Evolutionary conservation across 768 basidiomycete species (phyloP).

Genomic region (Pleurotus tuoliensis): DNA sequence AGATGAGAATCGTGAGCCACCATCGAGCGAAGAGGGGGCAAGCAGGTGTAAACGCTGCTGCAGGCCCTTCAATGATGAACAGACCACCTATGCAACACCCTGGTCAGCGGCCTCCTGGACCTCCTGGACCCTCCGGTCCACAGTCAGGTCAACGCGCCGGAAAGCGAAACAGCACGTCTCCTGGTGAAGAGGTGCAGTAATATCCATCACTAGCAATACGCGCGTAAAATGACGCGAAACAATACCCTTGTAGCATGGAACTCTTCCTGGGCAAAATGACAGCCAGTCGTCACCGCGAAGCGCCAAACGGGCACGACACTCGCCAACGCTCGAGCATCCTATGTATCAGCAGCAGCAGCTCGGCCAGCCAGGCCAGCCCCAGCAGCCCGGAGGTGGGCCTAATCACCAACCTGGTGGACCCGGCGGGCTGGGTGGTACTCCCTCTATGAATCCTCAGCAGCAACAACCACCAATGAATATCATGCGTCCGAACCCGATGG

Average conservation of each 20-base stretch:
- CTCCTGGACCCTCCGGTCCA: conserved; percentile 21
- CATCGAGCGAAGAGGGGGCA: neutral
- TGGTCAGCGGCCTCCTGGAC: conserved; percentile 4
- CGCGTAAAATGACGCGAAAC: neutral
- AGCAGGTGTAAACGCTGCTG: neutral
- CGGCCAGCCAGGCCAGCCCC: conserved; percentile 18
- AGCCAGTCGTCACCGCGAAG: conserved; percentile 56
- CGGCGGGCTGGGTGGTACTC: conserved; percentile 10
- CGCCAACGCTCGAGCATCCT: conserved; percentile 36
- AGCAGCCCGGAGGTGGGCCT: conserved; percentile 14
- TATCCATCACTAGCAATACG: too few relatives aligned
- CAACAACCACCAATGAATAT: conserved; percentile 5
- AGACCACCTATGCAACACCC: conserved; percentile 23
- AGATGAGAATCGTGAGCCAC: neutral
- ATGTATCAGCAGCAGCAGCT: conserved; percentile 16
- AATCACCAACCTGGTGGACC: conserved; percentile 26
- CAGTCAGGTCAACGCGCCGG: conserved; percentile 27
- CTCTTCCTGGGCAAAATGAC: conserved; percentile 28
- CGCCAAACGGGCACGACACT: conserved; percentile 48
- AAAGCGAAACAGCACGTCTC: conserved; percentile 61
- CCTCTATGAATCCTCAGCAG: neutral
- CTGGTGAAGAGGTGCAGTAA: conserved; percentile 50
- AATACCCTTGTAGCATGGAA: conserved; percentile 37
- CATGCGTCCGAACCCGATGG: conserved; percentile 15
- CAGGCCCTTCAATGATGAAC: neutral